Base-by-base conservation (phyloP, 176 grass and related monocot genomes). In the Avena atlantica region DNA sequence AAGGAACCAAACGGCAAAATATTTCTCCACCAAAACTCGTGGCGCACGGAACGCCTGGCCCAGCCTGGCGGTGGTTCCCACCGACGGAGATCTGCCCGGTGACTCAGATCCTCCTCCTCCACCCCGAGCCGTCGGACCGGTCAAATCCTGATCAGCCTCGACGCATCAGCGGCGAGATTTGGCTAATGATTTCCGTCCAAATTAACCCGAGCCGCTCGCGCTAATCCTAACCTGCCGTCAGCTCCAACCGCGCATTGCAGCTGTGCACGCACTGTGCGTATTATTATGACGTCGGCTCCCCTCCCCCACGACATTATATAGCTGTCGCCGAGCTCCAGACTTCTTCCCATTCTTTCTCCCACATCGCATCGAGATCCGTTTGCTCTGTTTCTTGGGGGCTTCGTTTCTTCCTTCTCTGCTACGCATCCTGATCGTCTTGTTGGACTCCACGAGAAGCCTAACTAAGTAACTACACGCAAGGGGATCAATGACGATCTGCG, bases 51-150 rank as follows among this genome's bases (percentile, higher is more conserved):
- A 47, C 36, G 67, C 75, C 70, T 12, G 55, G 48, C 13, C 17
- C 50, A 5, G 23, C 61, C 60, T 59, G 57, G 20, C 42, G 13
- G 9, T 64, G 85, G 44, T 48, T 61, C 85, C 42, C 72, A 0
- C 37, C 50, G 23, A 9, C 56, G 76, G 8, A 61, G 19, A 81
- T 72, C 71, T 14, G 0, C 36, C 10, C 57, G 85, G 9, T 87
- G 80, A 91, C 58, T 87, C 85, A 17, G 81, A 91, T 87, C 89
- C 89, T 10, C 64, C 4, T 34, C 89, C 89, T 10, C 64, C 4
- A 19, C 65, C 24, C 27, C 13, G 5, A 16, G 44, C 40, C 5
- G 19, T 48, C 23, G 13, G 78, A 50, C 23, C 2, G 23, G 2
- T 40, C 50, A 31, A n/a, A 82, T 36, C 47, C 45, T 66, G 2